Base-by-base conservation (phyloP, 805 yeast genomes). In the Scheffersomyces stipitis region DNA sequence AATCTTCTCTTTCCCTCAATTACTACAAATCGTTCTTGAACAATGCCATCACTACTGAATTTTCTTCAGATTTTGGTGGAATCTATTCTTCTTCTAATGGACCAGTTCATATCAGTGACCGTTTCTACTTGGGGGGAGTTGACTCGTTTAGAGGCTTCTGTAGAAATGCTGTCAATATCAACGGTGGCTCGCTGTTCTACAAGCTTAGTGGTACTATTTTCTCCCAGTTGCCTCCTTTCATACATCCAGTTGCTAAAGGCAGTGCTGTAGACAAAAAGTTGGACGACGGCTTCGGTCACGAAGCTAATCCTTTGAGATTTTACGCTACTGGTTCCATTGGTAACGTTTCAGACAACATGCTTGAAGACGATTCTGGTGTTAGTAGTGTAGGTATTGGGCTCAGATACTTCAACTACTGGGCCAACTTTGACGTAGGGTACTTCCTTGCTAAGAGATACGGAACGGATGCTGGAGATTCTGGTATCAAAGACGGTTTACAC, bases 121-220 rank as follows among this genome's bases (percentile, higher is more conserved):
- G 86, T 45, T 91, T 90, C 56, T 86, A 81, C 52, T 68, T 86
- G 30, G 95, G 96, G 13, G 96, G 96, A 0, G 76, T 81, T 10
- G 74, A 80, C 37, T 83, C 82, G 36, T 78, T 88, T 18, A 69
- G 84, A 39, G 88, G 90, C 1, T 86, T 84, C 52, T 69, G 76
- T 23, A 65, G 74, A 36, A 82, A 82, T 64, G 78, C 86, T 0
- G 57, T 85, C 24, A 90, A 93, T 10, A 80, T 82, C 1, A 69
- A 78, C 39, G 96, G 96, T 4, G 96, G 95, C 5, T 76, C 78
- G 26, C 73, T 69, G 37, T 80, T 71, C 51, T 58, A 74, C 34
- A 75, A 83, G 20, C 60, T 75, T 16, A 86, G 88, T 3, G 44
- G 73, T 2, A 75, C 84, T 28, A 18, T 83, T n/a, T 77, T 77